phyloP scores from a whole-genome alignment of 1,284 basidiomycete species.

The Meripilus lineatus region DNA sequence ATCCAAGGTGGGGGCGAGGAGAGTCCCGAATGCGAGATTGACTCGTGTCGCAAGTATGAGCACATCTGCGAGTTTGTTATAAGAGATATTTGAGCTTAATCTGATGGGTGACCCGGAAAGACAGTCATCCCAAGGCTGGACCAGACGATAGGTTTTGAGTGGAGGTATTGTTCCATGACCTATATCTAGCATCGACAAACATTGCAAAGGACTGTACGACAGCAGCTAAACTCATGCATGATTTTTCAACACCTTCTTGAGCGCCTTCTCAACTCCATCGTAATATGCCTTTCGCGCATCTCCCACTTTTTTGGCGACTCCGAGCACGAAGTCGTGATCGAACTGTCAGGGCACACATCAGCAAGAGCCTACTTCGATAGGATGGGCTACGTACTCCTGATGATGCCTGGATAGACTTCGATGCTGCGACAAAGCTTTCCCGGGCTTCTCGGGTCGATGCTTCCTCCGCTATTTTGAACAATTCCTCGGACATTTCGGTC shows the following conservation, averaged over 20 bases:
- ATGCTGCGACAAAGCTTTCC: slow-evolving; percentile 46
- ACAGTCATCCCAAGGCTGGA: too few relatives aligned
- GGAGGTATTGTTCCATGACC: too few relatives aligned
- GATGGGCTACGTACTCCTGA: slow-evolving; percentile 43
- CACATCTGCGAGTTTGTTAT: too few relatives aligned
- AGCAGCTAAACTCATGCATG: too few relatives aligned
- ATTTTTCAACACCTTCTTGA: slow-evolving; percentile 46
- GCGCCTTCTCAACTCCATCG: slow-evolving; percentile 69
- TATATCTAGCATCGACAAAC: too few relatives aligned
- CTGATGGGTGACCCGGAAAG: too few relatives aligned
- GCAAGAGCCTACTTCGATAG: slow-evolving; percentile 4
- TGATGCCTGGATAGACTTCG: slow-evolving; percentile 34
- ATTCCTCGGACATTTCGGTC: slow-evolving; percentile 48
- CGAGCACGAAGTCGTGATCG: slow-evolving; percentile 58
- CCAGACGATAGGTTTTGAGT: too few relatives aligned
- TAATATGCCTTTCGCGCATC: slow-evolving; percentile 66
- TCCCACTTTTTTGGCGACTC: slow-evolving; percentile 56
- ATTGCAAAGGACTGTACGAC: too few relatives aligned
- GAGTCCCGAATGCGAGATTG: too few relatives aligned
- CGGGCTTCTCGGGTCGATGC: slow-evolving; percentile 49
- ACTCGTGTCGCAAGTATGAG: too few relatives aligned
- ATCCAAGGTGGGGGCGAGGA: too few relatives aligned
- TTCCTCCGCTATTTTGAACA: slow-evolving; percentile 46
- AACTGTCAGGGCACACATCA: slow-evolving; percentile 44
- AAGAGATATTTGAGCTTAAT: too few relatives aligned